Evolutionary conservation across 148 eudicot species (phyloP).

Genomic region (Rhododendron griersonianum): DNA sequence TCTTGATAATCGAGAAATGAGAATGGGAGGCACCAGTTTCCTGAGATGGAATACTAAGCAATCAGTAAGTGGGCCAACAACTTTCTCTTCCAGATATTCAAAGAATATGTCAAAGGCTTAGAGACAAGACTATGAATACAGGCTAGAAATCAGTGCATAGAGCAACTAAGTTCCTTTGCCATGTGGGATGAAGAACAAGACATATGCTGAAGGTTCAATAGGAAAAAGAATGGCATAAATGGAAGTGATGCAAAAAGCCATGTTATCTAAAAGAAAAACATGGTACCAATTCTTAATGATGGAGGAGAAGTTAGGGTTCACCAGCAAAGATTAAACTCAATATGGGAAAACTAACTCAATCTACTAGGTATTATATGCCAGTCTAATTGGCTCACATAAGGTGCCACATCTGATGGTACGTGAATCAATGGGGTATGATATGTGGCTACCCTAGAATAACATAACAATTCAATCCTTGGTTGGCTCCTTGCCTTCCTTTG

Average conservation of each 20-base stretch:
- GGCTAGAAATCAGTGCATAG: no score
- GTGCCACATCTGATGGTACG: neutral
- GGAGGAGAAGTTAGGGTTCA: neutral
- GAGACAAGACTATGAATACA: neutral
- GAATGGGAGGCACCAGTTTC: neutral
- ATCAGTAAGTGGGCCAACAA: neutral
- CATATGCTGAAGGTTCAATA: neutral
- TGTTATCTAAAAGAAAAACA: no score
- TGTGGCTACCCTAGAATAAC: neutral
- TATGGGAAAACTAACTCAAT: neutral
- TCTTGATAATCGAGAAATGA: neutral
- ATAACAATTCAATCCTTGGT: neutral
- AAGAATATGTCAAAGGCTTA: neutral
- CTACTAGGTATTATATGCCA: neutral
- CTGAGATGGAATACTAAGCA: constrained; percentile 10
- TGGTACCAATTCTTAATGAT: neutral
- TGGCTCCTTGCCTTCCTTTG: no score
- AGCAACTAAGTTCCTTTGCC: neutral
- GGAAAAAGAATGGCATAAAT: neutral
- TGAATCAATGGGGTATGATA: neutral
- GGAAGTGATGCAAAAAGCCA: neutral
- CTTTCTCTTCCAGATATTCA: neutral
- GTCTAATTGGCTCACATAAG: neutral
- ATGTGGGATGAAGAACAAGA: neutral
- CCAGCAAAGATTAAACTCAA: neutral